Conservation (phyloP, 1,284 basidiomycete species). For the Schizophyllum commune region DNA sequence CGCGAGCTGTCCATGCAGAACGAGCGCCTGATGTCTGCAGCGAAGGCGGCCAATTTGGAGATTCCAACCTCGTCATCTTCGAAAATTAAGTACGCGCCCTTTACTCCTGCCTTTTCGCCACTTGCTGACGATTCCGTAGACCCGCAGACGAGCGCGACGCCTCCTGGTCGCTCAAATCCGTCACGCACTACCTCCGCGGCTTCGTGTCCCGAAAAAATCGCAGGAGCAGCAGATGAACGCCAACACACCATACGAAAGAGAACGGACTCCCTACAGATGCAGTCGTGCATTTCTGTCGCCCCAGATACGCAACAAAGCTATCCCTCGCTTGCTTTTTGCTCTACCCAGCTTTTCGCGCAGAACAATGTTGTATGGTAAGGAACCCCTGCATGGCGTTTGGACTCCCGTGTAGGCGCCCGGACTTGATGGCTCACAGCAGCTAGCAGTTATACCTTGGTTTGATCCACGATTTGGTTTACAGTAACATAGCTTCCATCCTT, state of each 20-base stretch:
- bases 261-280: too few species aligned
- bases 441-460: too few species aligned
- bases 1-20: conserved; percentile 44
- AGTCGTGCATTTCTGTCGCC: too few species aligned
- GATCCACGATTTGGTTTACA: too few species aligned
- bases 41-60: not conserved
- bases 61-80: not conserved
- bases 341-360: not conserved
- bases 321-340: not conserved
- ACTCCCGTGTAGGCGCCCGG: too few species aligned
- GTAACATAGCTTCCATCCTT: not conserved
- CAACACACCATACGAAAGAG: too few species aligned
- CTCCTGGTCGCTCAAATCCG: not conserved
- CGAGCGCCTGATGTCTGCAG: conserved; percentile 26
- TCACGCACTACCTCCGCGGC: not conserved
- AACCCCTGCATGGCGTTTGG: not conserved
- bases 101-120: not conserved
- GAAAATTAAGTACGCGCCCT: not conserved
- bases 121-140: not conserved
- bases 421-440: too few species aligned
- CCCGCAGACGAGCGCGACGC: not conserved
- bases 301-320: too few species aligned
- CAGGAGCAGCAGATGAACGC: not conserved
- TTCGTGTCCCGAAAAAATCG: not conserved
- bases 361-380: not conserved